Evolutionary conservation across 2,329 filamentous ascomycete genomes (phyloP).

Genomic region (Penicillium sp.): DNA sequence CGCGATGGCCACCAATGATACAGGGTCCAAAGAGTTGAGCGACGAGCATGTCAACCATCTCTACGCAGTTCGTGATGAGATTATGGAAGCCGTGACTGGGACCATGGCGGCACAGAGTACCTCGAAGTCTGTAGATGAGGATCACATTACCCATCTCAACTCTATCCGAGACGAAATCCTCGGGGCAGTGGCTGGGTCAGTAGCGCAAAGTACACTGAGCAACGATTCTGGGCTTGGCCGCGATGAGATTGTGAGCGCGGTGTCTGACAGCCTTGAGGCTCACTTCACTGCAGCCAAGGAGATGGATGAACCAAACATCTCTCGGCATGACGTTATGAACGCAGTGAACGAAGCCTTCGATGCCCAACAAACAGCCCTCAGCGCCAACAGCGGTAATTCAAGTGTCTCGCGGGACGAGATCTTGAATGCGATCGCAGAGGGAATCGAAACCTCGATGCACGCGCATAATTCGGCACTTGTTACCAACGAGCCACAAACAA

Average conservation of each 20-base stretch:
- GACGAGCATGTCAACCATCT: conserved; percentile 10
- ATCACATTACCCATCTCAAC: conserved; percentile 11
- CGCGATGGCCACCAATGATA: conserved; percentile 24
- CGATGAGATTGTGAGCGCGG: conserved; percentile 60
- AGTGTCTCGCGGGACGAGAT: conserved; percentile 54
- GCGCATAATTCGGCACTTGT: conserved; percentile 36
- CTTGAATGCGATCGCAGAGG: conserved; percentile 26
- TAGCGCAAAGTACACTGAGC: conserved; percentile 34
- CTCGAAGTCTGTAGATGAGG: conserved; percentile 10
- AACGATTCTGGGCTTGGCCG: conserved; percentile 48
- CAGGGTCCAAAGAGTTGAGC: conserved; percentile 18
- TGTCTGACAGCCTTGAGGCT: conserved; percentile 58
- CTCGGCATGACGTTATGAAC: conserved; percentile 32
- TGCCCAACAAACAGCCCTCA: conserved; percentile 28
- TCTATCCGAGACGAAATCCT: conserved; percentile 26
- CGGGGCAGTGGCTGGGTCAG: conserved; percentile 32
- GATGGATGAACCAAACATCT: conserved; percentile 46
- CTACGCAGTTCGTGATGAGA: conserved; percentile 50
- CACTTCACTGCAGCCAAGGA: conserved; percentile 54
- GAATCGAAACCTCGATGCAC: conserved; percentile 25
- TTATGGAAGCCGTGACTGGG: conserved; percentile 59
- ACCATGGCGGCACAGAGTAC: conserved; percentile 4
- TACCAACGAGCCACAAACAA: conserved; percentile 33
- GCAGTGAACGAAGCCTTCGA: conserved; percentile 36
- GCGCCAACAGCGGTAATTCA: conserved; percentile 23